A percentile compares a stretch with the other conserved stretches of the same genome.
Conservation (phyloP, 352 stramenopile genomes). For the Globisporangium splendens region DNA sequence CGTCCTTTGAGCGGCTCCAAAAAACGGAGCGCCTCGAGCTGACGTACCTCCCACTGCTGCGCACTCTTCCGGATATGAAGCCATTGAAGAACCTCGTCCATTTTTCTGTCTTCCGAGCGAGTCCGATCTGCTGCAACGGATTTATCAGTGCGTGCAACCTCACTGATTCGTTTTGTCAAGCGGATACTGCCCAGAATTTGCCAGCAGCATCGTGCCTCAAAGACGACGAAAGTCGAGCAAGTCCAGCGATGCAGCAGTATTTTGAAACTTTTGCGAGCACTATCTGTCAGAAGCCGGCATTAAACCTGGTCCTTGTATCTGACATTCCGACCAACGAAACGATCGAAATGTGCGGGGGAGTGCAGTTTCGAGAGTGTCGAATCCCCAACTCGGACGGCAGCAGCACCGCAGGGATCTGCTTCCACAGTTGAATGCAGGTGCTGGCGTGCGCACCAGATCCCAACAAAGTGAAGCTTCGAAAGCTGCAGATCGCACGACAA, state of each 20-base stretch:
- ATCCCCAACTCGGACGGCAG: too few relatives aligned
- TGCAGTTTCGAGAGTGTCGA: neutral
- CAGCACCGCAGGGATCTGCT: neutral
- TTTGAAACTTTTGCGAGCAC: too few relatives aligned
- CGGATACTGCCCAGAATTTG: neutral
- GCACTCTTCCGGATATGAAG: conserved; percentile 21
- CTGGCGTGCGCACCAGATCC: conserved; percentile 11
- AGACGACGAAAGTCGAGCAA: neutral
- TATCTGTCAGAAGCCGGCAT: too few relatives aligned
- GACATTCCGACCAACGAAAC: neutral
- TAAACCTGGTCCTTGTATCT: too few relatives aligned
- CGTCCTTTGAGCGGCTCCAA: conserved; percentile 15
- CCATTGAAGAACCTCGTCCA: conserved; percentile 15
- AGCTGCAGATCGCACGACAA: conserved; percentile 14
- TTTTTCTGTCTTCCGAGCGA: conserved; percentile 14
- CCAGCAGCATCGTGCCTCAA: neutral
- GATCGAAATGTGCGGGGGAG: conserved; percentile 1
- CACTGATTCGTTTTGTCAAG: conserved; percentile 11
- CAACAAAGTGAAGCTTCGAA: conserved; percentile 6
- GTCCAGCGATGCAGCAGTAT: too few relatives aligned
- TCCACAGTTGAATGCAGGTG: conserved; percentile 7
- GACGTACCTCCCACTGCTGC: conserved; percentile 13
- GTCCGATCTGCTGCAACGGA: conserved; percentile 32
- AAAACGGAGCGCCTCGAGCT: conserved; percentile 24
- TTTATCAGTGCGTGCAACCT: conserved; percentile 26